Conservation (phyloP, 495 filamentous ascomycete species). For the Lentithecium fluviatile region DNA sequence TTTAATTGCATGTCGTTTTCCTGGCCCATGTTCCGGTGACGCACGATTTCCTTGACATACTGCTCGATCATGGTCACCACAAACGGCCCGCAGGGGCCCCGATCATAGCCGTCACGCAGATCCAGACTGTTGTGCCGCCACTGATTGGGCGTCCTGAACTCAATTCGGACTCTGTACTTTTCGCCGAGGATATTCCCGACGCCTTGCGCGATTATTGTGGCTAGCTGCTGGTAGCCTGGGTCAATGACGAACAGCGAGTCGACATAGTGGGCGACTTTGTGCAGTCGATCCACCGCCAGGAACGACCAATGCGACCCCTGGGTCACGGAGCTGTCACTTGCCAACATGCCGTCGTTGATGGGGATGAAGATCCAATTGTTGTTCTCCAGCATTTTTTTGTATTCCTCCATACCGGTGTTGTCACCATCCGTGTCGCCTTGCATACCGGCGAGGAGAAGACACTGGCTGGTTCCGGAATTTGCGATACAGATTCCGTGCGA, state of each 20-base stretch:
- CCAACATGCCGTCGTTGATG: conserved; percentile 7
- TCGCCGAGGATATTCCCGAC: conserved; percentile 1
- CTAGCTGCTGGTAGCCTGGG: background rate
- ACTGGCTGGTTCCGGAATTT: background rate
- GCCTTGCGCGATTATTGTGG: conserved; percentile 1
- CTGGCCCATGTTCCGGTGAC: background rate
- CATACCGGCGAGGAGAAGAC: background rate
- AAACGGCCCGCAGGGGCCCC: conserved; percentile 18
- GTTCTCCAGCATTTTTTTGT: background rate
- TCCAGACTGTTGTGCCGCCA: background rate
- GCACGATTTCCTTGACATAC: background rate
- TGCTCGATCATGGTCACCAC: background rate
- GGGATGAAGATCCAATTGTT: conserved; percentile 13
- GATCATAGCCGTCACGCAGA: background rate
- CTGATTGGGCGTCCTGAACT: conserved; percentile 8
- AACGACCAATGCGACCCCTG: conserved; percentile 8
- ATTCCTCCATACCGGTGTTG: background rate
- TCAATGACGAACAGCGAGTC: background rate
- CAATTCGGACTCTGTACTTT: background rate
- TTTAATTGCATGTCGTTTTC: background rate
- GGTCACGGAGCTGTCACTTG: background rate
- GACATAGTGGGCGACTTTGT: conserved; percentile 9
- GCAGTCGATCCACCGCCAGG: background rate
- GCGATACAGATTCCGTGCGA: conserved; percentile 14
- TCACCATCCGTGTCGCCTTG: background rate